These are phyloP conservation scores for Posidonia australis DNA, from an alignment of 106 monocot genomes.

Conservation along the genomic window DNA sequence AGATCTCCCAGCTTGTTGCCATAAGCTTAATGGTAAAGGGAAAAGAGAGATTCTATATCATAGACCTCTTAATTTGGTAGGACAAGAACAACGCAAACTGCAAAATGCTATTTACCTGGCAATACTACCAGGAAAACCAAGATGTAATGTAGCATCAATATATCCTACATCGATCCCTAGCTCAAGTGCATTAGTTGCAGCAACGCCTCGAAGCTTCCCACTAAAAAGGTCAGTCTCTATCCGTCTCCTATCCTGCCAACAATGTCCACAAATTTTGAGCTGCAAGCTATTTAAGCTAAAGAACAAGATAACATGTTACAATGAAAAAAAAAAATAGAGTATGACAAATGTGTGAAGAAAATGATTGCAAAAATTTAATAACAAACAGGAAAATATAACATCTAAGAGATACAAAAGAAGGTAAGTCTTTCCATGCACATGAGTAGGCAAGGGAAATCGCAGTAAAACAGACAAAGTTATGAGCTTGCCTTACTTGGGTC, in stretches of 20 bases:
- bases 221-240: slow-evolving; percentile 77
- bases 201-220: slow-evolving; percentile 70
- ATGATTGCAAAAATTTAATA: background rate
- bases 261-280: background rate
- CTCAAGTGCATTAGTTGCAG: slow-evolving; percentile 95
- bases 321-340: background rate
- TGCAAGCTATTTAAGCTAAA: no score
- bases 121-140: slow-evolving; percentile 93
- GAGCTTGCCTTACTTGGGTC: no score
- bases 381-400: background rate
- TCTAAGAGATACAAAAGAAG: background rate
- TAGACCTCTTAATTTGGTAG: background rate
- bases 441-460: background rate
- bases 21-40: slow-evolving; percentile 40
- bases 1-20: slow-evolving; percentile 99
- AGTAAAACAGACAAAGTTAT: no score
- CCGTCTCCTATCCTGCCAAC: slow-evolving; percentile 66
- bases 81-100: background rate
- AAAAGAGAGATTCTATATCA: background rate
- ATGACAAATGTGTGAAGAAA: background rate
- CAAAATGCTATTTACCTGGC: slow-evolving; percentile 42
- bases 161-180: slow-evolving; percentile 92
- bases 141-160: slow-evolving; percentile 96
- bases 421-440: background rate
- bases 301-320: no score